A percentile compares a stretch with the other conserved stretches of the same genome.
Conservation (phyloP, 2,329 filamentous ascomycete species). For the Macrophomina pseudophaseolina region DNA sequence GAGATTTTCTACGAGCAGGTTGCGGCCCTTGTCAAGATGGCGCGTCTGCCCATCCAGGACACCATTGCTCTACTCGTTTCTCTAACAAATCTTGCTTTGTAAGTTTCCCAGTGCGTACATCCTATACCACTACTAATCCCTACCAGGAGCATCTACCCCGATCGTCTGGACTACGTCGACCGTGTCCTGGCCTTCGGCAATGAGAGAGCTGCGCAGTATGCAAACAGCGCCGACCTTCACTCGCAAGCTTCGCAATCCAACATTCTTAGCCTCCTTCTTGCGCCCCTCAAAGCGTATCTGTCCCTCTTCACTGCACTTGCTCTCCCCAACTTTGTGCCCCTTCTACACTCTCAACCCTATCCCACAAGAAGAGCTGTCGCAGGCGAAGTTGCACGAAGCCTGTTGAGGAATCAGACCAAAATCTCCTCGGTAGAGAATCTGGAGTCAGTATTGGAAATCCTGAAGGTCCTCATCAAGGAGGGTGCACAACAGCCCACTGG, state of each 20-base stretch:
- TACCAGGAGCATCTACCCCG: slow-evolving; percentile 82
- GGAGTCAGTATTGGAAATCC: slow-evolving; percentile 84
- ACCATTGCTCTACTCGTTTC: slow-evolving; percentile 95
- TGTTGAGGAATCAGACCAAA: slow-evolving; percentile 81
- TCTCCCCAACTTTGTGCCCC: slow-evolving; percentile 86
- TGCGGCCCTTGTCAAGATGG: slow-evolving; percentile 87
- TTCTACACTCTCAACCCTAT: slow-evolving; percentile 91
- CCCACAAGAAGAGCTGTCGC: slow-evolving; percentile 89
- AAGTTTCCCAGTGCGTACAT: slow-evolving; percentile 34
- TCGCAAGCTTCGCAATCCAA: slow-evolving; percentile 86
- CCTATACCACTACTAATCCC: slow-evolving; percentile 34
- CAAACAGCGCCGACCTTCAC: slow-evolving; percentile 94
- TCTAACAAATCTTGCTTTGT: slow-evolving; percentile 85
- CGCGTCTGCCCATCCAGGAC: slow-evolving; percentile 90
- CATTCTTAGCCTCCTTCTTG: slow-evolving; percentile 86
- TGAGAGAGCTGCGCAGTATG: slow-evolving; percentile 83
- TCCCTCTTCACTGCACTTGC: slow-evolving; percentile 97
- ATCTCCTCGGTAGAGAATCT: slow-evolving; percentile 80
- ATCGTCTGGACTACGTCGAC: slow-evolving; percentile 90
- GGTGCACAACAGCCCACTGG: slow-evolving; percentile 80
- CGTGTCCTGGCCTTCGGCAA: slow-evolving; percentile 90
- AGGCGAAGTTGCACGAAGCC: slow-evolving; percentile 79
- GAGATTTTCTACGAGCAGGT: slow-evolving; percentile 98
- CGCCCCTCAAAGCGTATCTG: slow-evolving; percentile 85
- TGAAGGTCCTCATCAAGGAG: slow-evolving; percentile 92